Evolutionary conservation across 768 basidiomycete species (phyloP).

Genomic region (Fomitopsis pulvina): DNA sequence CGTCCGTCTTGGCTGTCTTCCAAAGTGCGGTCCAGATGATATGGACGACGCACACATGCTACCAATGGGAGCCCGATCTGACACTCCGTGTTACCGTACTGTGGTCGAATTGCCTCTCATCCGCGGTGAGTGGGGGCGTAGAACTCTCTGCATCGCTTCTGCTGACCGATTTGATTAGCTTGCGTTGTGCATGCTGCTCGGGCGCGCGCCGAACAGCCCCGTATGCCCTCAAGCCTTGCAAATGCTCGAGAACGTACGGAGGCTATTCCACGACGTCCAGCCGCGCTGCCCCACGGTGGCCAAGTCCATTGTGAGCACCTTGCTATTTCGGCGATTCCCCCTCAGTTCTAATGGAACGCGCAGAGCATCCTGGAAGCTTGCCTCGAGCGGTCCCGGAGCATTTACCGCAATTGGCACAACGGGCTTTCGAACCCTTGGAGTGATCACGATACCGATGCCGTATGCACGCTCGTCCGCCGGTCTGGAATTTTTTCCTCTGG

Average conservation of each 20-base stretch:
- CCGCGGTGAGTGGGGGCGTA: slow-evolving; percentile 42
- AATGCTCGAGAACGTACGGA: slow-evolving; percentile 52
- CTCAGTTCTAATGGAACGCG: background rate
- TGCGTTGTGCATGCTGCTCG: slow-evolving; percentile 58
- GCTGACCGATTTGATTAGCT: slow-evolving; percentile 28
- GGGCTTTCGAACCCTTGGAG: slow-evolving; percentile 10
- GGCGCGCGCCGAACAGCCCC: slow-evolving; percentile 52
- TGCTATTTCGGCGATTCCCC: background rate
- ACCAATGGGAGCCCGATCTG: slow-evolving; percentile 51
- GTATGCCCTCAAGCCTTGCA: slow-evolving; percentile 53
- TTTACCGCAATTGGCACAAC: slow-evolving; percentile 35
- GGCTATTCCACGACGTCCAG: slow-evolving; percentile 50
- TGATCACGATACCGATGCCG: slow-evolving; percentile 12
- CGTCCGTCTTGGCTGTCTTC: slow-evolving; percentile 67
- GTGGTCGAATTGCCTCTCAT: slow-evolving; percentile 73
- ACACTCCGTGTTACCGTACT: slow-evolving; percentile 62
- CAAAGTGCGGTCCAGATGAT: slow-evolving; percentile 53
- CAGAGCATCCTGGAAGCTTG: slow-evolving; percentile 56
- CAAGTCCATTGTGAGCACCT: slow-evolving; percentile 46
- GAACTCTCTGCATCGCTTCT: background rate
- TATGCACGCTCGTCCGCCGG: slow-evolving; percentile 17
- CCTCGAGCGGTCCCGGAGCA: slow-evolving; percentile 41
- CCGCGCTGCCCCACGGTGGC: slow-evolving; percentile 54
- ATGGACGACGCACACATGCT: slow-evolving; percentile 47
- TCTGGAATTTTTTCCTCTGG: slow-evolving; percentile 10